Conservation (phyloP, 495 filamentous ascomycete species). For the Lichenothelia convexa region DNA sequence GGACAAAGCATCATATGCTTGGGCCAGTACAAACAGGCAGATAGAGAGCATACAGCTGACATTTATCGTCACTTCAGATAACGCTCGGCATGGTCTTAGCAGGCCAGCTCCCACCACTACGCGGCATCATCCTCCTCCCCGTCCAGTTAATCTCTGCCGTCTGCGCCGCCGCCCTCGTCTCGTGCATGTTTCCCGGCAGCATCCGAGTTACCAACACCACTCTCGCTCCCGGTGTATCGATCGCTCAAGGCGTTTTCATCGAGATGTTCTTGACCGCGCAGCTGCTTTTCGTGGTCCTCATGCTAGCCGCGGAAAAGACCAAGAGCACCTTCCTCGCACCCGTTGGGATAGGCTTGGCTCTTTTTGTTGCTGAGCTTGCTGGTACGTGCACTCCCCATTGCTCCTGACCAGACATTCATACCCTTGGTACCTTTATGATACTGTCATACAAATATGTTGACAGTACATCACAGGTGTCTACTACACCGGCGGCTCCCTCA, state of each 20-base stretch:
- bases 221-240: conserved; percentile 35
- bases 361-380: conserved; percentile 52
- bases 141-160: conserved; percentile 39
- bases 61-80: conserved; percentile 13
- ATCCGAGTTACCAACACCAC: conserved; percentile 30
- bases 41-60: neutral
- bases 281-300: conserved; percentile 59
- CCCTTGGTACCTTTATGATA: neutral
- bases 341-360: conserved; percentile 52
- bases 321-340: conserved; percentile 61
- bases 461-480: conserved; percentile 9
- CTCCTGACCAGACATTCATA: neutral
- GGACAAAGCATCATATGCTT: neutral
- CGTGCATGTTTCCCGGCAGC: conserved; percentile 39
- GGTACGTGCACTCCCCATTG: conserved; percentile 23
- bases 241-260: conserved; percentile 52
- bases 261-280: conserved; percentile 64
- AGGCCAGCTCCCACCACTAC: conserved; percentile 31
- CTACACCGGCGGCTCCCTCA: conserved; percentile 18
- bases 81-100: conserved; percentile 40
- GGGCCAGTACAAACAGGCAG: neutral
- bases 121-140: conserved; percentile 30
- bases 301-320: conserved; percentile 65
- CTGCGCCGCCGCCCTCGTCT: conserved; percentile 38
- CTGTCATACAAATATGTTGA: neutral